These are phyloP conservation scores for Zymoseptoria ardabiliae DNA, from an alignment of 2,329 filamentous ascomycete species.

Conservation along the genomic window DNA sequence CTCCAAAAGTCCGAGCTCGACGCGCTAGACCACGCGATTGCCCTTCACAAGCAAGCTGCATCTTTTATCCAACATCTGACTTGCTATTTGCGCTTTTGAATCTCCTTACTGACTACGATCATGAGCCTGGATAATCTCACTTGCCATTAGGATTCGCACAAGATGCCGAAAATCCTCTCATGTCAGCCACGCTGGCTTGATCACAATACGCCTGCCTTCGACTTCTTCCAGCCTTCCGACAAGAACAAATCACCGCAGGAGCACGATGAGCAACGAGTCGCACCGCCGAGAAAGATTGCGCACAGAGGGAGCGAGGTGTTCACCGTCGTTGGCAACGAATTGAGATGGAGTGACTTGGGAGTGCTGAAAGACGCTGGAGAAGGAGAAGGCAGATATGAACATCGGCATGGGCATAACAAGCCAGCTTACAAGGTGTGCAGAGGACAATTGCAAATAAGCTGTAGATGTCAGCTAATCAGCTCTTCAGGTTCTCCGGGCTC, in stretches of 20 bases:
- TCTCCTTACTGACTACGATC: background rate
- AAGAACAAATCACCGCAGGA: constrained; percentile 9
- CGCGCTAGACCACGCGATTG: constrained; percentile 1
- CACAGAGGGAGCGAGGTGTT: constrained; percentile 81
- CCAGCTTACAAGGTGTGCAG: constrained; percentile 18
- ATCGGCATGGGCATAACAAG: constrained; percentile 1
- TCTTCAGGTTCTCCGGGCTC: constrained; percentile 62
- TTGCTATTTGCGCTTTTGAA: background rate
- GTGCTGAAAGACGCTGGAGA: constrained; percentile 58
- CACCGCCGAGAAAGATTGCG: constrained; percentile 59
- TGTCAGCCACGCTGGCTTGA: constrained; percentile 85
- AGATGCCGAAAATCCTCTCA: constrained; percentile 78
- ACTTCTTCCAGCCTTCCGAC: constrained; percentile 56
- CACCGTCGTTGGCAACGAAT: constrained; percentile 77
- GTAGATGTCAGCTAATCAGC: constrained; percentile 1
- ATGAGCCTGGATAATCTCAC: background rate
- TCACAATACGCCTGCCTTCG: constrained; percentile 66
- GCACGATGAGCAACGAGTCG: constrained; percentile 16
- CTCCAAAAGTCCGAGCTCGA: constrained; percentile 7
- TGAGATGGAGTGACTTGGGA: constrained; percentile 82
- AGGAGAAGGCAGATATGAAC: constrained; percentile 1
- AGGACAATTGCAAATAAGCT: background rate
- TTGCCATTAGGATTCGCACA: background rate
- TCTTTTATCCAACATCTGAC: background rate
- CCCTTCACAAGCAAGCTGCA: background rate